phyloP scores from a whole-genome alignment of 2,329 filamentous ascomycete species.

The Cladosporium sp. region DNA sequence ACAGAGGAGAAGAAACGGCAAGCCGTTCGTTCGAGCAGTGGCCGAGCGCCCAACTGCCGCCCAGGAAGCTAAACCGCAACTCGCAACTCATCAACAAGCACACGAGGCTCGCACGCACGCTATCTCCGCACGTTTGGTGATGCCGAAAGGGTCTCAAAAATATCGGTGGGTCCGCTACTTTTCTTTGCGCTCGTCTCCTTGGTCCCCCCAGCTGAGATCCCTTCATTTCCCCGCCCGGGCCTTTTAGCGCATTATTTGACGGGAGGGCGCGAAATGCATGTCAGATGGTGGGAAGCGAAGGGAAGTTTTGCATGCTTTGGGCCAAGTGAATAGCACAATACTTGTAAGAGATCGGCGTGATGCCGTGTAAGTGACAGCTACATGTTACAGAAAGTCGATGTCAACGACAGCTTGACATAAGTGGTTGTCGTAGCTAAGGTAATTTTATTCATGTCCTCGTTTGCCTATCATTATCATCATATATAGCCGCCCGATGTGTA shows the following conservation, averaged over 20 bases:
- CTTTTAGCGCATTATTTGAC: neutral
- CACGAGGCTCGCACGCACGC: neutral
- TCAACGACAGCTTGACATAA: neutral
- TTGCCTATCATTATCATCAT: no score
- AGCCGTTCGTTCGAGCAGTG: neutral
- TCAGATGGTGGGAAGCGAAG: neutral
- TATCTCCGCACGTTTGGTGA: neutral
- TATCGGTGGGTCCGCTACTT: no score
- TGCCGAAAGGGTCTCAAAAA: no score
- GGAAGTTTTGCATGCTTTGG: neutral
- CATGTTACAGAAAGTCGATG: neutral
- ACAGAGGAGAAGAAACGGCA: neutral
- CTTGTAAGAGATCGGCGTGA: neutral
- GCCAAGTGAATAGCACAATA: neutral
- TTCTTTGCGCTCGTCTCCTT: no score
- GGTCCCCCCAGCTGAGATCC: no score
- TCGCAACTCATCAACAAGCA: no score
- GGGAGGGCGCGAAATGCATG: neutral
- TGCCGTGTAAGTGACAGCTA: neutral
- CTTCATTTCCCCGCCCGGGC: constrained; percentile 2
- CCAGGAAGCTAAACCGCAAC: no score
- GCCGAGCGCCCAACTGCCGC: no score
- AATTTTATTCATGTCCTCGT: no score
- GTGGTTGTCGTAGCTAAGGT: no score
- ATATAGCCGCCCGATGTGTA: no score